Evolutionary conservation across 1,139 yeast species (phyloP).

Genomic region (Lipomyces yarrowii): DNA sequence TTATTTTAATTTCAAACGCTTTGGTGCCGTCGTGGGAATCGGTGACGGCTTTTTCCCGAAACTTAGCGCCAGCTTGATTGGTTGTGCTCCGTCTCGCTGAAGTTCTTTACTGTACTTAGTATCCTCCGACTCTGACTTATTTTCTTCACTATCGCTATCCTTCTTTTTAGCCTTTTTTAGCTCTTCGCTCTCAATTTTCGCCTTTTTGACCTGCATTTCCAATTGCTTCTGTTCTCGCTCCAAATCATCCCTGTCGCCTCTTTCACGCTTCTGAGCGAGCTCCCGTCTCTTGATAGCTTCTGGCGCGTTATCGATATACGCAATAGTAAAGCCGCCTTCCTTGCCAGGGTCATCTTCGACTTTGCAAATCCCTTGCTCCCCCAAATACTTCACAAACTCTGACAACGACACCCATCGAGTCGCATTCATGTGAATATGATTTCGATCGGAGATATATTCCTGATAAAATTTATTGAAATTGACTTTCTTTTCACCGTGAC

Average conservation of each 20-base stretch:
- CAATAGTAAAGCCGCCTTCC: constrained; percentile 51
- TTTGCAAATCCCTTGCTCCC: constrained; percentile 58
- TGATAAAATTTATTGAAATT: constrained; percentile 88
- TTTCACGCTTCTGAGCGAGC: constrained; percentile 44
- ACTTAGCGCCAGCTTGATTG: constrained; percentile 25
- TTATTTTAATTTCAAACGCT: not conserved
- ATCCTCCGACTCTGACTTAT: constrained; percentile 1
- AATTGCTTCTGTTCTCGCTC: constrained; percentile 49
- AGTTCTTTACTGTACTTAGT: constrained; percentile 17
- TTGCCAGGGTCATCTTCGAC: constrained; percentile 48
- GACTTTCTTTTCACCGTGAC: constrained; percentile 81
- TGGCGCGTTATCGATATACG: constrained; percentile 58
- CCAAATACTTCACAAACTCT: constrained; percentile 67
- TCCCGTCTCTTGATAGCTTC: constrained; percentile 48
- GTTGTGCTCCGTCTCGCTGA: constrained; percentile 19
- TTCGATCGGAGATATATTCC: constrained; percentile 72
- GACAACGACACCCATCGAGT: constrained; percentile 78
- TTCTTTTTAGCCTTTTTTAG: constrained; percentile 32
- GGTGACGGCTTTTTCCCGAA: constrained; percentile 12
- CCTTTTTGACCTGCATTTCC: constrained; percentile 57
- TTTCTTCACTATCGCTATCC: constrained; percentile 20
- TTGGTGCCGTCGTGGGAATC: not conserved
- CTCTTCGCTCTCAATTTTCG: constrained; percentile 39
- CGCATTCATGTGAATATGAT: constrained; percentile 89
- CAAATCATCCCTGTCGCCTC: constrained; percentile 51